Evolutionary conservation across 1,284 basidiomycete species (phyloP), one percentile per base, ranked within the genome.

Genomic region (Cystodermella granulosa): DNA sequence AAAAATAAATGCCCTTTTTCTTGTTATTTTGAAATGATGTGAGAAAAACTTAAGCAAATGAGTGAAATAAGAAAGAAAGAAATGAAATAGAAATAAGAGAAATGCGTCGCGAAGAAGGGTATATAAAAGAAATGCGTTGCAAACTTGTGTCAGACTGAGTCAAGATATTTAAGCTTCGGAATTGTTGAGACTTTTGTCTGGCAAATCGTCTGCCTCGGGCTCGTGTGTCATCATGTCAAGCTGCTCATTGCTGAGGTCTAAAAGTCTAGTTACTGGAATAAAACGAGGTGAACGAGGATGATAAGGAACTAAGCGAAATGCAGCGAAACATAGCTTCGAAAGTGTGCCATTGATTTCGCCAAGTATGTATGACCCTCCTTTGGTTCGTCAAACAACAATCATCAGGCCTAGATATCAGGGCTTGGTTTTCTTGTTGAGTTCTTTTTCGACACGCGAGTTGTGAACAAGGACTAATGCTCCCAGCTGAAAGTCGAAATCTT

Each of bases 401-500:
- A 66, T 60, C 0, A 69, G 67, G 2, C 70, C 67, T 16, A 63
- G 47, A 43, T 67, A 69, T 0, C 64, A 53, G 4, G 60, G 59
- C 18, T 57, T 55, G 5, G 55, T 61, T 46, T 72, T 73, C 5
- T 49, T 41, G 15, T 56, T 56, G 0, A 69, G 39, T 2, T 53
- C 52, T 15, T 59, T 59, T 42, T 72, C 66, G n/a, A 68, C 54
- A 0, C 53, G 26, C 1, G 61, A 65, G 44, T 73, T 72, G 8
- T 58, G 48, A 2, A 70, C 53, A 0, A 74, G 49, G 0, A 75
- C 68, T 0, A 75, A 48, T 2, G 48, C 53, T 1, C 70, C 69
- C 0, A 56, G 62, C 18, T 52, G 23, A 48, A 72, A 72, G 28
- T 64, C 43, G 40, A 54, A 66, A 42, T 68, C 50, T 0, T 47